Percentiles rank a stretch among this genome's conserved stretches.
Evolutionary conservation across 2,329 filamentous ascomycete species (phyloP).

Genomic region (Sclerotinia borealis): DNA sequence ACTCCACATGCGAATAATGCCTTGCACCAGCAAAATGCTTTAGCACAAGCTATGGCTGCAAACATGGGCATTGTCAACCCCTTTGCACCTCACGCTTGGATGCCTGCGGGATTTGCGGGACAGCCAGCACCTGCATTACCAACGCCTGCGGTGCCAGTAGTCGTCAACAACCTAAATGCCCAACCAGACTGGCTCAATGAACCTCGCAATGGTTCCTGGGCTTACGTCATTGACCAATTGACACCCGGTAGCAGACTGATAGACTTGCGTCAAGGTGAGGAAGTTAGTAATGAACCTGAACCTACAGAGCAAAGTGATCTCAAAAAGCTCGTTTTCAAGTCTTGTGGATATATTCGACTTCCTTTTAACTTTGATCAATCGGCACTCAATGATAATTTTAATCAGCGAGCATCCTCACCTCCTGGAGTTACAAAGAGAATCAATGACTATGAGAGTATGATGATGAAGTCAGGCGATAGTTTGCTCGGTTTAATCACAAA

Average conservation of each 20-base stretch:
- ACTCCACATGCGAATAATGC: constrained; percentile 13
- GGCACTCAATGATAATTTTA: constrained; percentile 14
- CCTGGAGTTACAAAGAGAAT: constrained; percentile 22
- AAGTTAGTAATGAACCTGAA: constrained; percentile 28
- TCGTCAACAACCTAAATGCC: constrained; percentile 5
- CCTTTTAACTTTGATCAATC: constrained; percentile 31
- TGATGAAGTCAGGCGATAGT: constrained; percentile 30
- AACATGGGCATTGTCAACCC: background rate
- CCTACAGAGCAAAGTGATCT: constrained; percentile 19
- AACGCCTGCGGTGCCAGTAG: background rate
- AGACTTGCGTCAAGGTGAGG: constrained; percentile 36
- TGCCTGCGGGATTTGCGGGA: background rate
- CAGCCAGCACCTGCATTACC: background rate
- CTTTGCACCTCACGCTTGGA: background rate
- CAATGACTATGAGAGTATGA: constrained; percentile 24
- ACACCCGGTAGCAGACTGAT: constrained; percentile 42
- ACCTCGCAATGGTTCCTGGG: constrained; percentile 43
- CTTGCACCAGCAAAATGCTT: constrained; percentile 2
- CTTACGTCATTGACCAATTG: constrained; percentile 42
- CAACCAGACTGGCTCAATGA: constrained; percentile 31
- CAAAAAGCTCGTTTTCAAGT: constrained; percentile 25
- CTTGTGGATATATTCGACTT: constrained; percentile 30
- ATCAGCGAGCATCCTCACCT: constrained; percentile 7
- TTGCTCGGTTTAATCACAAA: constrained; percentile 26
- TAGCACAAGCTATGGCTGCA: constrained; percentile 6